Evolutionary conservation across 768 basidiomycete genomes (phyloP), one percentile per base, ranked within the genome.

Genomic region (Lactarius akahatsu): DNA sequence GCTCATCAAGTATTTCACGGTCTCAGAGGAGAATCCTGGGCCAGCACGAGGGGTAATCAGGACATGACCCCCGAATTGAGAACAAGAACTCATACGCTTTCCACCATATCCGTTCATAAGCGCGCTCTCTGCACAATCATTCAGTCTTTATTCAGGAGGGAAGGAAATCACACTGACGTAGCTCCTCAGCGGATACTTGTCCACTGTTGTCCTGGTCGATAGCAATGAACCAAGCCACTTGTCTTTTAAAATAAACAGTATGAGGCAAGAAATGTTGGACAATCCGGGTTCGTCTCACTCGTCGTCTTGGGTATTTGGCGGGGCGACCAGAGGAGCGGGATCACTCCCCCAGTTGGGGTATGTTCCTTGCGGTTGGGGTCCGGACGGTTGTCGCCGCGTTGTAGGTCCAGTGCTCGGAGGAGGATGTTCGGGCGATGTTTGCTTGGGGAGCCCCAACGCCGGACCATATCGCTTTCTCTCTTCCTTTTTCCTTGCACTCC

Each of bases 201-300:
- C 61, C 61, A 30, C 61, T 62, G 20, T 55, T 30, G 28, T 62
- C 61, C 6, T 62, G 61, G 54, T 62, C 61, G 30, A 62, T 56
- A 28, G 61, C 61, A 20, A 15, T 32, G 18, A 62, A 62, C 61
- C 63, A 64, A 10, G 57, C 57, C 36, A 52, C 1, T 9, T 36
- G 47, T 28, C 60, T 61, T 28, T 26, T 26, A 47, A 16, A 23
- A 11, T 23, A 34, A n/a, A 3, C 1, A 30, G 23, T 15, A n/a
- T 18, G 13, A 41, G 34, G 16, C 8, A 50, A 26, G 7, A 34
- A 16, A 47, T 7, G 7, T 13, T n/a, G 9, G 47, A 38, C 5
- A 5, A 23, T 15, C 3, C 15, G 34, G 7, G 23, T 7, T 26
- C 26, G 50, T 6, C 60, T 61, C 9, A 61, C 60, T 61, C 60